Base-by-base conservation (phyloP, 805 yeast genomes). In the Ogataea methylovora region DNA sequence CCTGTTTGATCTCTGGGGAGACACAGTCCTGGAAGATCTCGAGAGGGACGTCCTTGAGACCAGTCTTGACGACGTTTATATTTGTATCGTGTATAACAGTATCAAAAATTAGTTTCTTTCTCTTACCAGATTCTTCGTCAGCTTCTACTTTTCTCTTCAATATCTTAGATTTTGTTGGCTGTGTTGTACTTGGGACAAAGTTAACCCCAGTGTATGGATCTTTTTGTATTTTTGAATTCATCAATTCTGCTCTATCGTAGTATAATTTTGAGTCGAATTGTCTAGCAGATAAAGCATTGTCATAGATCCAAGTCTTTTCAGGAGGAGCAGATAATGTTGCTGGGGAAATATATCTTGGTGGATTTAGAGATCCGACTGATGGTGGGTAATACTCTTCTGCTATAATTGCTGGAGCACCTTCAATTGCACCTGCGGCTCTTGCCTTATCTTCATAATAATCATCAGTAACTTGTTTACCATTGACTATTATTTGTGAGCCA, bases 161-260 rank as follows among this genome's bases (percentile, higher is more conserved):
- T 7, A 60, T 29, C 21, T 51, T 44, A 5, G 66, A 60, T 29
- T 49, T 48, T 5, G 71, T 63, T 2, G 97, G 85, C 59, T 92
- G 98, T 7, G 94, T 80, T 4, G 66, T 62, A 15, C 48, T 52
- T 3, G 97, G 96, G 23, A 74, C 75, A 53, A 86, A 85, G 24
- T 69, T 65, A 22, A 82, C 67, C n/a, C 94, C 94, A 0, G 95
- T 83, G 55, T 87, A 90, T 2, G 82, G 73, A 52, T 90, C 97
- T 50, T 78, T 76, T 15, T 73, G 54, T 5, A 25, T 8, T 25
- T 18, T 24, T 15, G 62, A 57, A 31, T 60, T 64, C 15, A 69
- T 54, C 25, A 71, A 61, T 17, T 71, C 69, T 15, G 61, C 63
- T 41, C 88, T 65, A 39, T 82, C 76, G 35, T 71, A 73, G 24